phyloP scores from a whole-genome alignment of 2,329 filamentous ascomycete genomes.

The Trichoderma simmonsii region DNA sequence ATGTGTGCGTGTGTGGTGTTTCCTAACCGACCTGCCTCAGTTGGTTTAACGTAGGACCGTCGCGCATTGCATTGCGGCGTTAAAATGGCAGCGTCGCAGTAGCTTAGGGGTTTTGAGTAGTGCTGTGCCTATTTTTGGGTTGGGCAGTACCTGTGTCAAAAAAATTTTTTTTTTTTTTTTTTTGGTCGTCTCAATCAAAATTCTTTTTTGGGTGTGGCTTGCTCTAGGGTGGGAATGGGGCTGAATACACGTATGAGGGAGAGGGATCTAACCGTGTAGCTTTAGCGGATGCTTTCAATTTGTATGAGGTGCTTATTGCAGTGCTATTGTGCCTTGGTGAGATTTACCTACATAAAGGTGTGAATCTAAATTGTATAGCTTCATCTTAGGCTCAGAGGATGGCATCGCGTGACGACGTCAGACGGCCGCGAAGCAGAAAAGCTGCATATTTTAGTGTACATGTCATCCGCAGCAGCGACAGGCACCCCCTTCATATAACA shows the following conservation, averaged over 20 bases:
- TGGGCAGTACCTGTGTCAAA: not conserved
- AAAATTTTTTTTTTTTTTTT: not conserved
- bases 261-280: not conserved
- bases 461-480: constrained; percentile 50
- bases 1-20: not conserved
- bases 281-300: not conserved
- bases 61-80: not conserved
- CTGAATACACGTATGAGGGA: not conserved
- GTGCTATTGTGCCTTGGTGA: not conserved
- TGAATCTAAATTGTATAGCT: not conserved
- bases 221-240: not conserved
- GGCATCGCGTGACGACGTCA: not conserved
- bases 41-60: not conserved
- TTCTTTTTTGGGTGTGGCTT: not conserved
- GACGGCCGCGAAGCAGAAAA: constrained; percentile 60
- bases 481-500: constrained; percentile 60
- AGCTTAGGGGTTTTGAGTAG: not conserved
- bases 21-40: not conserved
- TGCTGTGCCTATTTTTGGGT: not conserved
- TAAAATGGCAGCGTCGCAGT: not conserved
- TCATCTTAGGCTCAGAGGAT: not conserved
- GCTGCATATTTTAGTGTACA: constrained; percentile 47
- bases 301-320: not conserved
- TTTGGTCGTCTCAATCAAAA: not conserved
- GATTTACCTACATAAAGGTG: not conserved